Base-by-base conservation (phyloP, 2,329 filamentous ascomycete genomes). In the Fusarium sterilihyphosum region DNA sequence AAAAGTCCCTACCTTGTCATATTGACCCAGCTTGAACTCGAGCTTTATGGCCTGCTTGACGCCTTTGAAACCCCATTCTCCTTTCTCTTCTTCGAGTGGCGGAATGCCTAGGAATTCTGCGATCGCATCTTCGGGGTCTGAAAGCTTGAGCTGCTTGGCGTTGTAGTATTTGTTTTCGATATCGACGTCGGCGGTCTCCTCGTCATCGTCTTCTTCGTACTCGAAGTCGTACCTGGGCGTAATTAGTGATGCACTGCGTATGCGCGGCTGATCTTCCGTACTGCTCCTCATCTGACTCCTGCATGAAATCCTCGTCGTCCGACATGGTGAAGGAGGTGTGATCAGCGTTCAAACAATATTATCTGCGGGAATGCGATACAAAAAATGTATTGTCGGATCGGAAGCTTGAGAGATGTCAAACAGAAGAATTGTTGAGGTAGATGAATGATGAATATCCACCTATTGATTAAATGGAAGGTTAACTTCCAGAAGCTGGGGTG, bases 81-180 rank as follows among this genome's bases (percentile, higher is more conserved):
- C 94, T 85, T 98, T 99, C 82, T 98, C 94, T 61, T 91, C 85
- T 83, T 99, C 96, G 52, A 98, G 83, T 20, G 89, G 87, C 10
- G 94, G 95, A 73, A 99, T 92, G 38, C 91, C 93, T n/a, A 98
- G 86, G 79, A 99, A 99, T 82, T 98, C 96, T 41, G 92, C 91
- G 64, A 99, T 93, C 5, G 96, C 96, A 77, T 94, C 94, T 79
- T 96, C 91, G 2, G 96, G 95, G 66, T 95, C 94, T 72, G 92
- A 92, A 49, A 88, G 87, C 86, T 98, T 99, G 81, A 97, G 92
- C 85, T 98, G 96, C 85, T 99, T 99, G 49, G 96, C 96, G 84
- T 98, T 98, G 88, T 98, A 99, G 87, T 99, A 99, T 85, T 98
- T 98, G 87, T 99, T 99, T 83, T 99, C 96, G 82, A 98, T 97